Evolutionary conservation across 202 grass and related monocot species (phyloP), one percentile per base, ranked within the genome.

Genomic region (Zizania palustris): DNA sequence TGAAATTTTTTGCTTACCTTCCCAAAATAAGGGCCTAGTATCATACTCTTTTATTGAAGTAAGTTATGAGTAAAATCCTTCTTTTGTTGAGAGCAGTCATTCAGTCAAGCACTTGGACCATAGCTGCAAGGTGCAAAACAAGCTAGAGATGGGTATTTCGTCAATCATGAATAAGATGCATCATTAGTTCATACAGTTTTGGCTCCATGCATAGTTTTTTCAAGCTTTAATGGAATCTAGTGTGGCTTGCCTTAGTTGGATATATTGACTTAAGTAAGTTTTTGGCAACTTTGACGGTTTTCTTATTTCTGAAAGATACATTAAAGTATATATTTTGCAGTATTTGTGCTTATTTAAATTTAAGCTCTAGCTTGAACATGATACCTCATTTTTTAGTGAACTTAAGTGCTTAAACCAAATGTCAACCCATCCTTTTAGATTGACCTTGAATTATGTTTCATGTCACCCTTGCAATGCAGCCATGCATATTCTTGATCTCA

Each of bases 91-190:
- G 44, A 9, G 9, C 33, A 35, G 11, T 67, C 42, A 60, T 13
- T 6, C 33, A 51, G 37, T 75, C 51, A 60, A 53, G 36, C 48
- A 82, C 50, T 76, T 83, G 54, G 46, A 10, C 41, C 33, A 34
- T 18, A 79, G 40, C 10, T 36, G 22, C 19, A 34, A 13, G 7
- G n/a, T 49, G 28, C 0, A 37, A 37, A 60, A 0, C 16, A 60
- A 21, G 16, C 10, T 48, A 59, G 53, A 15, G 3, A 59, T 69
- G 14, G 9, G 38, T 61, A 1, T 61, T 46, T 49, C 0, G 11
- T 2, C 33, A 70, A 4, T 70, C 16, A 38, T 53, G 28, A 19
- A 49, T 16, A 69, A 68, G 14, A 10, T 60, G 3, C 41, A 41
- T 19, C 14, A 3, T 35, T 35, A 12, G 55, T 67, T 78, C 15